Evolutionary conservation across 148 eudicot genomes (phyloP).

Genomic region (Dianthus caryophyllus): DNA sequence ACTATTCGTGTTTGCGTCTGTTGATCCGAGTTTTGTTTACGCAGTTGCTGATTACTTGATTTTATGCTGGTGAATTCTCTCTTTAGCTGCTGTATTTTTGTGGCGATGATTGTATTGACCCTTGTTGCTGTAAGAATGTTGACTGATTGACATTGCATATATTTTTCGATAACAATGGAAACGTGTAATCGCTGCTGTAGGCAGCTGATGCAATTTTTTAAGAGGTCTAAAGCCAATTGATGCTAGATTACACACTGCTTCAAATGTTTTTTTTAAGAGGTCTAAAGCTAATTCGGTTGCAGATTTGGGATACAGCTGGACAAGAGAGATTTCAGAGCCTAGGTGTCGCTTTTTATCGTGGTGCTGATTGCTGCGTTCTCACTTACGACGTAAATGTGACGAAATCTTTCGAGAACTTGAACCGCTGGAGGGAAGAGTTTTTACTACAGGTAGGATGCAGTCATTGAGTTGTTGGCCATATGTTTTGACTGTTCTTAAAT

Average conservation of each 20-base stretch:
- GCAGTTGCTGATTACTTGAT: neutral
- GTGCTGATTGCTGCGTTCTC: conserved; percentile 62
- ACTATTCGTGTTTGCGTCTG: neutral
- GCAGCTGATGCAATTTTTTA: too few species aligned
- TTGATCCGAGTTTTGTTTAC: neutral
- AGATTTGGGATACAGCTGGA: conserved; percentile 70
- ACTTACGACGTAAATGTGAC: conserved; percentile 50
- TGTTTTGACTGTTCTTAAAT: neutral
- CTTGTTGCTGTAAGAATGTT: neutral
- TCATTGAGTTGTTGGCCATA: neutral
- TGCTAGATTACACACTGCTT: neutral
- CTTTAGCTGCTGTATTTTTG: neutral
- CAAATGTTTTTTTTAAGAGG: neutral
- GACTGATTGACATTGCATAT: neutral
- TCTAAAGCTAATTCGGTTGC: conserved; percentile 19
- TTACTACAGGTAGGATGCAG: conserved; percentile 40
- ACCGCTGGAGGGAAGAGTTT: conserved; percentile 61
- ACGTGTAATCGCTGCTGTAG: too few species aligned
- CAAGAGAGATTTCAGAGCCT: conserved; percentile 67
- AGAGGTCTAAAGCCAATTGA: too few species aligned
- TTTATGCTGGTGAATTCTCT: conserved; percentile 3
- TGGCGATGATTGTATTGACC: neutral
- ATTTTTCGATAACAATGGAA: too few species aligned
- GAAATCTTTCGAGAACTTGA: conserved; percentile 60
- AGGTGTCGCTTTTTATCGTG: conserved; percentile 60